Evolutionary conservation across 2,329 filamentous ascomycete species (phyloP), one percentile per base, ranked within the genome.

Genomic region (Monilinia laxa): DNA sequence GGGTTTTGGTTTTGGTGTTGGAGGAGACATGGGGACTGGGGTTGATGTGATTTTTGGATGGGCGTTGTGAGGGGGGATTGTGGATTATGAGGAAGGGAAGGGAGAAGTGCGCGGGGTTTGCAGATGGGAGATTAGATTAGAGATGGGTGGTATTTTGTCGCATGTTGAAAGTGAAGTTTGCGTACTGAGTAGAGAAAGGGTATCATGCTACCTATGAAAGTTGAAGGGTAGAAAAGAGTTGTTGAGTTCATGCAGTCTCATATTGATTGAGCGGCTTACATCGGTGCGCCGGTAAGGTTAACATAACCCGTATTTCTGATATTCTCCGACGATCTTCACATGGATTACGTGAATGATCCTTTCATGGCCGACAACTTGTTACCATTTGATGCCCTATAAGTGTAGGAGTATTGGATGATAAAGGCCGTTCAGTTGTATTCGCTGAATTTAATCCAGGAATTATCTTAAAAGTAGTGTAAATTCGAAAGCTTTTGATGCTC

Each of bases 321-420:
- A 51, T 51, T 38, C 20, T 60, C 58, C 45, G 58, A 51, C 20
- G 58, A 51, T 60, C n/a, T 51, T 60, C 45, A 51, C 45, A 60
- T 51, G 57, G 57, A 23, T 59, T n/a, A 18, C 23, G 14, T 35
- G 20, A 49, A 28, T 10, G 38, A n/a, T 49, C 38, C 45, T 49
- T 49, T 35, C 1, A 31, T 35, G 25, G 23, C 20, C 25, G 28
- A 12, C 7, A n/a, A 5, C 31, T 35, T 54, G 28, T 14, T n/a
- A 35, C 4, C 31, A 54, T 31, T 54, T 31, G 18, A 54, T 25
- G 31, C 35, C 25, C 18, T 54, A 18, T 14, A 59, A n/a, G n/a
- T 31, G n/a, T 23, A 5, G 18, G 25, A 49, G 20, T 25, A 12
- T 31, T 25, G 11, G 42, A 59, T 47, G 56, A 9, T 35, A 35